Evolutionary conservation across 2,329 filamentous ascomycete genomes (phyloP).

Genomic region (Xylariaceae sp.): DNA sequence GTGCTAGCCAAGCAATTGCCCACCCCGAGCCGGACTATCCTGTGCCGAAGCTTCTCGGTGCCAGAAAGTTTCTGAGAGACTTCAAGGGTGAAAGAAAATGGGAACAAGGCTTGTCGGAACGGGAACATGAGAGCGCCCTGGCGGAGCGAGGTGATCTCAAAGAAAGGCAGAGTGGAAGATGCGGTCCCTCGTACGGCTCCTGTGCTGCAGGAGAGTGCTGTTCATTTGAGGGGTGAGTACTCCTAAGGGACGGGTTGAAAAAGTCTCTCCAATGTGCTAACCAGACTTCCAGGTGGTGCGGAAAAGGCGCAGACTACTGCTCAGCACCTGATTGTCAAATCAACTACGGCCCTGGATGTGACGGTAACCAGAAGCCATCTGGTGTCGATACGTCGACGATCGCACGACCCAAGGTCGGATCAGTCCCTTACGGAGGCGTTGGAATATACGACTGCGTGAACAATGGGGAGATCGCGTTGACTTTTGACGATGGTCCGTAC

Average conservation of each 20-base stretch:
- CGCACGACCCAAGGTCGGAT: conserved; percentile 42
- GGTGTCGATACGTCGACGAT: conserved; percentile 43
- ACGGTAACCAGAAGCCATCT: conserved; percentile 41
- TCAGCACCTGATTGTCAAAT: conserved; percentile 33
- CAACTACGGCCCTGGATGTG: conserved; percentile 42
- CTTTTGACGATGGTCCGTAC: conserved; percentile 59
- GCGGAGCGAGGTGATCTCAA: conserved; percentile 19
- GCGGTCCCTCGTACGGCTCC: conserved; percentile 24
- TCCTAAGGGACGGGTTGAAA: neutral
- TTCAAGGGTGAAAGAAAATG: conserved; percentile 24
- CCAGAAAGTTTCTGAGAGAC: conserved; percentile 27
- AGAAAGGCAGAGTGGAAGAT: conserved; percentile 25
- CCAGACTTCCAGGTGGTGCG: conserved; percentile 27
- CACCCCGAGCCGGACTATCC: conserved; percentile 21
- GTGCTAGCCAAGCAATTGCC: conserved; percentile 26
- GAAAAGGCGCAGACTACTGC: conserved; percentile 27
- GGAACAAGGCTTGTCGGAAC: conserved; percentile 17
- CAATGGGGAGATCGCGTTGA: conserved; percentile 54
- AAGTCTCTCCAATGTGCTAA: conserved; percentile 13
- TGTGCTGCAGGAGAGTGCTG: conserved; percentile 31
- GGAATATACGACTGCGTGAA: conserved; percentile 45
- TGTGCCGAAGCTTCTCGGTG: conserved; percentile 27
- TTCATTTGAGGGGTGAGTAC: conserved; percentile 30
- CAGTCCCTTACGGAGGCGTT: conserved; percentile 42
- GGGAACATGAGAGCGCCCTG: conserved; percentile 6